Evolutionary conservation across 169 alveolate species (phyloP).

Genomic region (Plasmodium falciparum): DNA sequence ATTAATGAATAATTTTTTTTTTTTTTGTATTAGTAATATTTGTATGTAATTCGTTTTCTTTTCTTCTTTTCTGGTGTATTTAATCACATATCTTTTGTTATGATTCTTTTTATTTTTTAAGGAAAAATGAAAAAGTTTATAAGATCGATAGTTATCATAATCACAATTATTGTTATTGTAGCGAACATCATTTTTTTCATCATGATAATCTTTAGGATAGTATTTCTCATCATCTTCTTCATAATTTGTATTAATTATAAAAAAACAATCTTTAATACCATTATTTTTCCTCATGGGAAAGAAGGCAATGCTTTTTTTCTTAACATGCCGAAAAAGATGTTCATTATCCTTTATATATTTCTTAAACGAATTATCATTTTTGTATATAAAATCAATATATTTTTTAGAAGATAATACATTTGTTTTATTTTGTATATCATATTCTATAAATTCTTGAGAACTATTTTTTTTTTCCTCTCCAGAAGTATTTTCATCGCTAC

Average conservation of each 20-base stretch:
- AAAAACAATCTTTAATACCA: conserved; percentile 28
- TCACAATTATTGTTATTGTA: no score
- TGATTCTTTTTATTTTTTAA: conserved; percentile 20
- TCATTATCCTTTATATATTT: neutral
- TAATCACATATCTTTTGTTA: conserved; percentile 11
- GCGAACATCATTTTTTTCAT: no score
- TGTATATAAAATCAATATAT: neutral
- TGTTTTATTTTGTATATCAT: conserved; percentile 5
- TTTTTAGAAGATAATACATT: conserved; percentile 2
- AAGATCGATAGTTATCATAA: neutral
- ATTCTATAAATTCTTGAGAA: neutral
- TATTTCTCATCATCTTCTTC: no score
- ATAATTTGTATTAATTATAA: conserved; percentile 9
- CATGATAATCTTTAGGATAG: no score
- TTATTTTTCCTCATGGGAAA: conserved; percentile 61
- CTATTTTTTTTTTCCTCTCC: neutral
- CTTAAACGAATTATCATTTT: neutral
- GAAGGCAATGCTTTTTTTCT: conserved; percentile 7
- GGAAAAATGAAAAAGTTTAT: conserved; percentile 13
- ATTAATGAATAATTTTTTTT: conserved; percentile 28
- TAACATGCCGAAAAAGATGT: conserved; percentile 11
- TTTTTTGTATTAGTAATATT: conserved; percentile 12
- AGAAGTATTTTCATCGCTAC: conserved; percentile 10
- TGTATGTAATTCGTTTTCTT: conserved; percentile 20
- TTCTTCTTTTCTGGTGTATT: neutral